Conservation (phyloP, 148 eudicot genomes). For the Camellia lanceoleosa region DNA sequence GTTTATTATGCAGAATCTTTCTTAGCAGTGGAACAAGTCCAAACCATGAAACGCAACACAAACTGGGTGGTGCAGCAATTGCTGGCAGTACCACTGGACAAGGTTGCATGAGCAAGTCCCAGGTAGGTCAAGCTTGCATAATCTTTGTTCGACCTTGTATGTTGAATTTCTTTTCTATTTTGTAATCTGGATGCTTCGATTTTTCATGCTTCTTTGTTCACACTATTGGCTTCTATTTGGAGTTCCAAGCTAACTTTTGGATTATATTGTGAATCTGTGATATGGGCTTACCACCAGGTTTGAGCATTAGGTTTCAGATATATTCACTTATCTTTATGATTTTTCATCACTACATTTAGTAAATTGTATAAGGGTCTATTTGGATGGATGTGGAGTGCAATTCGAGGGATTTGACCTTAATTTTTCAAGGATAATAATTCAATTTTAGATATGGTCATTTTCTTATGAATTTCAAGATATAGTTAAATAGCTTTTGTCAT, state of each 20-base stretch:
- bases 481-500: too few species aligned
- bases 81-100: conserved; percentile 19
- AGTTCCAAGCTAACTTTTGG: not conserved
- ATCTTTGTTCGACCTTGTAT: not conserved
- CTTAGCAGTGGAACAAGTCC: conserved; percentile 20
- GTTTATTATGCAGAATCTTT: conserved; percentile 48
- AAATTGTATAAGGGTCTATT: too few species aligned
- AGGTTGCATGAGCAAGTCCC: conserved; percentile 19
- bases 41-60: conserved; percentile 15
- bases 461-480: too few species aligned
- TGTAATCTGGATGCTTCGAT: not conserved
- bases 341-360: not conserved
- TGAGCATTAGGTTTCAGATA: not conserved
- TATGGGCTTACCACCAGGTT: not conserved
- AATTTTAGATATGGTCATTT: too few species aligned
- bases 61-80: conserved; percentile 8
- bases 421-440: too few species aligned
- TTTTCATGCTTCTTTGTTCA: not conserved
- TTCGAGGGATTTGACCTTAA: too few species aligned
- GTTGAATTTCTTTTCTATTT: not conserved
- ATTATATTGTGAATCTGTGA: not conserved
- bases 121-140: conserved; percentile 27
- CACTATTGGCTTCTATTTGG: not conserved
- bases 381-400: too few species aligned
- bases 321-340: not conserved